Evolutionary conservation across 805 yeast species (phyloP).

Genomic region (Sugiyamaella lignohabitans): DNA sequence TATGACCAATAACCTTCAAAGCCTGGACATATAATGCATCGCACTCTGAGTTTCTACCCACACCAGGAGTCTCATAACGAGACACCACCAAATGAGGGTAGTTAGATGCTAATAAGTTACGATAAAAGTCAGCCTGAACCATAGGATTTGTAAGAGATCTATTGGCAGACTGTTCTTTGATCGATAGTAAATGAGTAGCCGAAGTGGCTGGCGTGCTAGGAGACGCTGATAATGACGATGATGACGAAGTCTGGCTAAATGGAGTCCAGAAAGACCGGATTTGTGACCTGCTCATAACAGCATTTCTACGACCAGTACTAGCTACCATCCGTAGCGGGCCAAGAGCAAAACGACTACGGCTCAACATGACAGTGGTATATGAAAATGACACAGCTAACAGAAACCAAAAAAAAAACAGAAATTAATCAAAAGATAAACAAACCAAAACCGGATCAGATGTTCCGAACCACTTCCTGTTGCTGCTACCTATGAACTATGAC

Average conservation of each 20-base stretch:
- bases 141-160: conserved; percentile 58
- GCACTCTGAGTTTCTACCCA: conserved; percentile 75
- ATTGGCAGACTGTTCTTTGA: conserved; percentile 82
- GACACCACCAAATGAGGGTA: conserved; percentile 97
- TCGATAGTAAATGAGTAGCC: conserved; percentile 16
- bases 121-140: conserved; percentile 79
- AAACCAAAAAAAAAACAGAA: too few species aligned
- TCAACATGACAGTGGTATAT: too few species aligned
- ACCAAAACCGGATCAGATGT: too few species aligned
- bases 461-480: too few species aligned
- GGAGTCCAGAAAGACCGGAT: not conserved
- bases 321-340: too few species aligned
- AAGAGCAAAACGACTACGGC: too few species aligned
- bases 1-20: conserved; percentile 66
- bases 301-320: too few species aligned
- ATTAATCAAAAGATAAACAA: too few species aligned
- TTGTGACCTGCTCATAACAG: too few species aligned
- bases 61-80: conserved; percentile 90
- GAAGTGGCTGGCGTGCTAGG: conserved; percentile 9
- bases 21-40: conserved; percentile 76
- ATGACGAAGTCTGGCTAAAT: not conserved
- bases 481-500: too few species aligned
- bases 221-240: not conserved
- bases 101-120: conserved; percentile 62
- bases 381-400: too few species aligned